Evolutionary conservation across 2,329 filamentous ascomycete genomes (phyloP).

Genomic region (Colletotrichum tamarilloi): DNA sequence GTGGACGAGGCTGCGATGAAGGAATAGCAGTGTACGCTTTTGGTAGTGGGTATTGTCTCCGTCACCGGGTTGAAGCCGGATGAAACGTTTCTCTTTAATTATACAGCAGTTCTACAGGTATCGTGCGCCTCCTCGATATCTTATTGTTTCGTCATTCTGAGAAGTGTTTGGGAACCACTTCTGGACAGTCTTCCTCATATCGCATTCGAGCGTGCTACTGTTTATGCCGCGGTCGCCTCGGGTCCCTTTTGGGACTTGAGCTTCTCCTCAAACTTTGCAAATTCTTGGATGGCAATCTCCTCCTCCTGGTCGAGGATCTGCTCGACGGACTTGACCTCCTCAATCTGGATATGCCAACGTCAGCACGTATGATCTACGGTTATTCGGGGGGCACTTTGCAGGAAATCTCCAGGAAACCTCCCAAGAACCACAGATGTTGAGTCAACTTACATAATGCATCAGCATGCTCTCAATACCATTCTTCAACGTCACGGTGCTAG

Average conservation of each 20-base stretch:
- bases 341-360: constrained; percentile 72
- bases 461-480: constrained; percentile 99
- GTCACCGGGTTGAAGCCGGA: constrained; percentile 8
- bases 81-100: constrained; percentile 4
- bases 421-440: background rate
- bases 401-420: too few species aligned
- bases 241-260: constrained; percentile 64
- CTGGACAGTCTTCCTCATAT: background rate
- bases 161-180: background rate
- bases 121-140: background rate
- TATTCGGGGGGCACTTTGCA: too few species aligned
- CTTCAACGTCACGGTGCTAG: constrained; percentile 95
- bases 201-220: background rate
- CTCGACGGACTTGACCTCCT: constrained; percentile 92
- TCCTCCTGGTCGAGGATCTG: constrained; percentile 94
- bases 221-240: constrained; percentile 25
- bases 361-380: constrained; percentile 37
- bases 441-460: constrained; percentile 85
- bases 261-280: constrained; percentile 95
- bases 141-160: background rate
- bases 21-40: background rate
- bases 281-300: constrained; percentile 86
- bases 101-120: constrained; percentile 27
- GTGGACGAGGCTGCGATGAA: constrained; percentile 12
- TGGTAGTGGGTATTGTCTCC: constrained; percentile 21